Evolutionary conservation across 2,329 filamentous ascomycete species (phyloP).

Genomic region (Leptographium lundbergii): DNA sequence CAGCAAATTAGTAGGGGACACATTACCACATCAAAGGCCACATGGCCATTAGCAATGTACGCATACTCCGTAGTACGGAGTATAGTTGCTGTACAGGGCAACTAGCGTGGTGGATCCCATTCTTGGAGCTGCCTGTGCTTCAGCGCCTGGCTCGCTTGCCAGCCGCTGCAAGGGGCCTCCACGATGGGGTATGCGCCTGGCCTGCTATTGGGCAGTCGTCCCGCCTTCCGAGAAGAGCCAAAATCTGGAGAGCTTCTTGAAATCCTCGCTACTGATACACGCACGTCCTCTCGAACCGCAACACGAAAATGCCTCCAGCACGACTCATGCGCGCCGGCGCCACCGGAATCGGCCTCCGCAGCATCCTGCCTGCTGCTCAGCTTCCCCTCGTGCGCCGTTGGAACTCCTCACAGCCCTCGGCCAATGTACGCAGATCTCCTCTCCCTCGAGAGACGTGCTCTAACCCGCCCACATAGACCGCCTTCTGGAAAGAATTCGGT

Average conservation of each 20-base stretch:
- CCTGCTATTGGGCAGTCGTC: slow-evolving; percentile 2
- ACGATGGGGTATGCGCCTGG: slow-evolving; percentile 2
- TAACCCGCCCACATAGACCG: slow-evolving; percentile 1
- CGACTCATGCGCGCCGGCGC: neutral
- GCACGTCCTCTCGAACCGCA: neutral
- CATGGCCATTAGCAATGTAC: neutral
- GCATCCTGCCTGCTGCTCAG: neutral
- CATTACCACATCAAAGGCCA: neutral
- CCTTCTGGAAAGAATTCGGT: slow-evolving; percentile 64
- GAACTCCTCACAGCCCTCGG: neutral
- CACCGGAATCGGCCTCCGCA: neutral
- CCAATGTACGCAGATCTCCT: neutral
- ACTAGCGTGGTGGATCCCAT: neutral
- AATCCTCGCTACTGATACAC: neutral
- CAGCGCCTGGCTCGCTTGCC: too few species aligned
- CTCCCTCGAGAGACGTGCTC: neutral
- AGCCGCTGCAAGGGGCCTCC: neutral
- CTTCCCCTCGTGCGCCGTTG: neutral
- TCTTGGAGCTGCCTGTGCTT: neutral
- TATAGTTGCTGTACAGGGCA: neutral
- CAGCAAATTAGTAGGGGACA: neutral
- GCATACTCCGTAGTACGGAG: too few species aligned
- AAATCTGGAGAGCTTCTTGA: neutral
- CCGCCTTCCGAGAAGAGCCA: neutral
- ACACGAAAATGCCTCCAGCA: neutral